A percentile compares a stretch with the other conserved stretches of the same genome.
Evolutionary conservation across 371 early-diverging fungal genomes (phyloP).

Genomic region (Syncephalis plumigaleata): DNA sequence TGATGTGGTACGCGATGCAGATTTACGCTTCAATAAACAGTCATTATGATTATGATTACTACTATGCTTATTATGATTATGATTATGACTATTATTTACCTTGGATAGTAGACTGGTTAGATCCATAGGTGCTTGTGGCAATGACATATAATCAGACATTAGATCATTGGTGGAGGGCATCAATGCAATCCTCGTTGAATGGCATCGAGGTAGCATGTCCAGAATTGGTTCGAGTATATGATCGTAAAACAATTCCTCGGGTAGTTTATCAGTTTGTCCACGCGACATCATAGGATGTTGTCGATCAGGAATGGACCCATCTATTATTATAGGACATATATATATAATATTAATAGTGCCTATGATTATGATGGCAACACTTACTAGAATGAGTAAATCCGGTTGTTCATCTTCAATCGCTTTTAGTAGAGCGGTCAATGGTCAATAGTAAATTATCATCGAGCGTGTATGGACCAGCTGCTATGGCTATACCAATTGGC

Average conservation of each 20-base stretch:
- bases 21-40: too few species aligned
- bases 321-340: conserved; percentile 7
- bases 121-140: conserved; percentile 69
- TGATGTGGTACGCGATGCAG: conserved; percentile 7
- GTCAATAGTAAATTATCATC: conserved; percentile 55
- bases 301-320: conserved; percentile 68
- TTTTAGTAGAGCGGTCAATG: conserved; percentile 48
- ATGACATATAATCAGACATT: conserved; percentile 40
- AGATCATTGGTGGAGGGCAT: conserved; percentile 63
- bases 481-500: conserved; percentile 45
- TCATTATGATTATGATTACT: too few species aligned
- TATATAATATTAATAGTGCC: background rate
- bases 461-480: conserved; percentile 75
- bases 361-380: too few species aligned
- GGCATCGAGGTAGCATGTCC: conserved; percentile 19
- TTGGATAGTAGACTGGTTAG: conserved; percentile 9
- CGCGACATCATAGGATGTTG: conserved; percentile 37
- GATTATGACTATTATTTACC: conserved; percentile 7
- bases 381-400: conserved; percentile 54
- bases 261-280: conserved; percentile 29
- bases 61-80: too few species aligned
- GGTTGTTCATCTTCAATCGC: conserved; percentile 39
- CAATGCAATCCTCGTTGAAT: conserved; percentile 31
- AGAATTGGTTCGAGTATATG: conserved; percentile 28
- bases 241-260: conserved; percentile 42